Evolutionary conservation across 257 asterid species (phyloP).

Genomic region (Paraleonurus japonicus): DNA sequence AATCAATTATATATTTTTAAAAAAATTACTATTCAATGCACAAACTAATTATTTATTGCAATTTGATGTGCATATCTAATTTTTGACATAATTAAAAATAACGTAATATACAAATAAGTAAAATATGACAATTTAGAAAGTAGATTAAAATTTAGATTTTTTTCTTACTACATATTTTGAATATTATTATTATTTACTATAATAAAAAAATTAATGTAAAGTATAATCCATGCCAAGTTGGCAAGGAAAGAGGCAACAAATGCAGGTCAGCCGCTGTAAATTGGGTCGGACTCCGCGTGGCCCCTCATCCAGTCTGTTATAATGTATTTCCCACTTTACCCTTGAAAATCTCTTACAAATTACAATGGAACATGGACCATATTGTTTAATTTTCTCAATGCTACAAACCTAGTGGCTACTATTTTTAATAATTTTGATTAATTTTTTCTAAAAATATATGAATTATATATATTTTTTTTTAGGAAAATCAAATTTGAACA

Average conservation of each 20-base stretch:
- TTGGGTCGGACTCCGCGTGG: conserved; percentile 29
- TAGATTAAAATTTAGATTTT: no score
- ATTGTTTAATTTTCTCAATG: conserved; percentile 15
- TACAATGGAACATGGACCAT: not conserved
- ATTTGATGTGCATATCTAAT: no score
- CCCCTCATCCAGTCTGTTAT: conserved; percentile 39
- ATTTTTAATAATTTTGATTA: not conserved
- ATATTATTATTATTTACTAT: no score
- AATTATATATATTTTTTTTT: not conserved
- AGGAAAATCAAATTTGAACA: not conserved
- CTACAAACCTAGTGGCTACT: not conserved
- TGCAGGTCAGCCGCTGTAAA: conserved; percentile 3
- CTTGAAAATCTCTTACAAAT: not conserved
- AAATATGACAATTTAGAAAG: no score
- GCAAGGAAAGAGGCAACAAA: not conserved
- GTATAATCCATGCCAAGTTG: not conserved
- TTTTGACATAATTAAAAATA: no score
- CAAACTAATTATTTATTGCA: no score
- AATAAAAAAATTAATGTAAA: no score
- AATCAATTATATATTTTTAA: no score
- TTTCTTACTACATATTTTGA: no score
- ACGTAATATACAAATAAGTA: no score
- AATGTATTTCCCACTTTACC: conserved; percentile 26
- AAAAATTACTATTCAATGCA: no score
- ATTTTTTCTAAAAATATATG: not conserved